phyloP scores from a whole-genome alignment of 345 rosid species.

The Laguncularia racemosa region DNA sequence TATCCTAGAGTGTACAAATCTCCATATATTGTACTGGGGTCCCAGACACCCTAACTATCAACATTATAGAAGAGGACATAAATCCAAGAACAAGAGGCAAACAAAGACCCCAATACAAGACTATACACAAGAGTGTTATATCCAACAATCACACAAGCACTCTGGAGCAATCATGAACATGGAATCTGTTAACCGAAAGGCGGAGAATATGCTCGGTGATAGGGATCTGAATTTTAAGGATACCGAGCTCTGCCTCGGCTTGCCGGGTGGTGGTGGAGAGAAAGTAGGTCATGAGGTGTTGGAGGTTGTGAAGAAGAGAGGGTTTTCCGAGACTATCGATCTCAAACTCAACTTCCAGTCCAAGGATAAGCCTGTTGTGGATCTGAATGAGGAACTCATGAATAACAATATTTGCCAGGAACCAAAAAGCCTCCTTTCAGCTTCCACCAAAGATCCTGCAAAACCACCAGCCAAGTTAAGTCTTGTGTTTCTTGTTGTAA shows the following conservation, averaged over 20 bases:
- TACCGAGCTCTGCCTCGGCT: conserved; percentile 76
- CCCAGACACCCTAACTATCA: too few relatives aligned
- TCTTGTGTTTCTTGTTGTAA: not conserved
- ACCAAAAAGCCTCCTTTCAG: conserved; percentile 19
- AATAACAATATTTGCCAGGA: conserved; percentile 18
- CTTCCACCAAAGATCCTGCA: conserved; percentile 37
- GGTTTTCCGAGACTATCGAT: conserved; percentile 64
- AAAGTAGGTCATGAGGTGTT: conserved; percentile 2
- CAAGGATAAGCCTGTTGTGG: conserved; percentile 35
- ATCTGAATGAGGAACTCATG: conserved; percentile 11
- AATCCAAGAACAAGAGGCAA: too few relatives aligned
- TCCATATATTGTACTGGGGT: too few relatives aligned
- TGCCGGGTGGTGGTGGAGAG: conserved; percentile 39
- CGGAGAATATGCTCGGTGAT: not conserved
- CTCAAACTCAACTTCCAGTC: conserved; percentile 61
- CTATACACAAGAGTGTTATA: too few relatives aligned
- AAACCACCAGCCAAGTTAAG: conserved; percentile 79
- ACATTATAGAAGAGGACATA: too few relatives aligned
- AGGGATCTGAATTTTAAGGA: conserved; percentile 39
- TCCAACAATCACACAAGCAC: too few relatives aligned
- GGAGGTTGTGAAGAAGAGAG: conserved; percentile 55
- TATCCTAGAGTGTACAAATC: too few relatives aligned
- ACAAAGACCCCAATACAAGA: too few relatives aligned
- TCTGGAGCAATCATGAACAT: too few relatives aligned
- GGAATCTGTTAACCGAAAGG: too few relatives aligned